Evolutionary conservation across 441 rosid genomes (phyloP), one percentile per base, ranked within the genome.

Genomic region (Melastoma candidum): DNA sequence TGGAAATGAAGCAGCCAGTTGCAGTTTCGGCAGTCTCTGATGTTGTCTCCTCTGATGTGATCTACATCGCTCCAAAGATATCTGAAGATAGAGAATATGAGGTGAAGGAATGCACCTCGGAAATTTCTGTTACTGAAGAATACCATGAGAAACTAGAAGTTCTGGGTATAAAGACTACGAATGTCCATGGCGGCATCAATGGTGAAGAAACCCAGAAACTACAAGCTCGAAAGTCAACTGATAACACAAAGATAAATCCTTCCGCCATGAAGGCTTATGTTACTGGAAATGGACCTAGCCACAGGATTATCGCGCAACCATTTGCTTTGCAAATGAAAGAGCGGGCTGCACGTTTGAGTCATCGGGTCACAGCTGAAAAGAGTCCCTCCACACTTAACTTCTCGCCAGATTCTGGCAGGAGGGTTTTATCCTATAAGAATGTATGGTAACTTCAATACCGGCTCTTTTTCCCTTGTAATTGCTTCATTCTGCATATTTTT

Each of bases 61-160:
- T 36, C 41, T 71, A 74, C 47, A 70, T 66, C 55, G 56, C 78
- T 73, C 82, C 85, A 22, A 77, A 70, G 73, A 61, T 74, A 55
- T 54, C 86, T 11, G 79, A 68, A 41, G 84, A 53, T 7, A 81
- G 79, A 61, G 82, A 72, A 47, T 73, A 69, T 54, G 83, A 70
- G 67, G 81, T 82, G 66, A 80, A 8, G 41, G 29, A 55, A 24
- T 44, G 49, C 13, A 11, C 5, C 7, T 11, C 12, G 17, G 9
- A 26, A 36, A 56, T 36, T 26, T 56, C 59, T 22, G 11, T 43
- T 44, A 26, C 50, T 25, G 59, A 29, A 29, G 36, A 29, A 29
- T 29, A 7, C 7, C 7, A 7, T 29, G 36, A 29, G 3, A 29
- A 29, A 29, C 36, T 29, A 29, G 36, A 29, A 29, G 36, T 29